Conservation (phyloP, 2,329 filamentous ascomycete species). For the Aureobasidium vineae region DNA sequence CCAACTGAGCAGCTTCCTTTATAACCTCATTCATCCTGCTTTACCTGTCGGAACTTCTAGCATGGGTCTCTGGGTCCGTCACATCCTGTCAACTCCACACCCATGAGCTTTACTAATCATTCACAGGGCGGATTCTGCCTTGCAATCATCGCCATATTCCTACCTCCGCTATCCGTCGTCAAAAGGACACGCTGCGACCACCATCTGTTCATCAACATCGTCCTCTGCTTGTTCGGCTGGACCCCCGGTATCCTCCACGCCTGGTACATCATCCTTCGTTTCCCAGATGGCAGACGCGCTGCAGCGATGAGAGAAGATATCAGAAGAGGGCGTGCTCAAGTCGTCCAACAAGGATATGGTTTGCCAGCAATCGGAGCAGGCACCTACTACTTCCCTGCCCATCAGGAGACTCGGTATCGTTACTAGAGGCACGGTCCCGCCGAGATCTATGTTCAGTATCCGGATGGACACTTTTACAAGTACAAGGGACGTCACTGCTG, state of each 20-base stretch:
- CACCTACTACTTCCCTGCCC: background rate
- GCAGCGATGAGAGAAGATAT: background rate
- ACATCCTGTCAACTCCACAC: too few species aligned
- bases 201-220: conserved; percentile 85
- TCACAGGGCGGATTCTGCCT: conserved; percentile 27
- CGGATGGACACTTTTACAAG: background rate
- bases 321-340: background rate
- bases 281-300: conserved; percentile 13
- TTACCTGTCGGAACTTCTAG: background rate
- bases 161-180: conserved; percentile 86
- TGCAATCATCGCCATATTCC: conserved; percentile 71
- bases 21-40: background rate
- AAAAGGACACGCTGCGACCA: conserved; percentile 81
- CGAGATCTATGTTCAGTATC: background rate
- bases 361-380: background rate
- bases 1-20: background rate
- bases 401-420: background rate
- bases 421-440: background rate
- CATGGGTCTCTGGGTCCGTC: conserved; percentile 13
- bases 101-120: background rate
- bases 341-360: background rate
- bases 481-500: background rate
- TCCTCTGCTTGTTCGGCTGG: conserved; percentile 62
- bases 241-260: conserved; percentile 24
- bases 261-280: conserved; percentile 27